These are phyloP conservation scores for Amniculicola lignicola DNA, from an alignment of 495 filamentous ascomycete genomes.

Conservation along the genomic window DNA sequence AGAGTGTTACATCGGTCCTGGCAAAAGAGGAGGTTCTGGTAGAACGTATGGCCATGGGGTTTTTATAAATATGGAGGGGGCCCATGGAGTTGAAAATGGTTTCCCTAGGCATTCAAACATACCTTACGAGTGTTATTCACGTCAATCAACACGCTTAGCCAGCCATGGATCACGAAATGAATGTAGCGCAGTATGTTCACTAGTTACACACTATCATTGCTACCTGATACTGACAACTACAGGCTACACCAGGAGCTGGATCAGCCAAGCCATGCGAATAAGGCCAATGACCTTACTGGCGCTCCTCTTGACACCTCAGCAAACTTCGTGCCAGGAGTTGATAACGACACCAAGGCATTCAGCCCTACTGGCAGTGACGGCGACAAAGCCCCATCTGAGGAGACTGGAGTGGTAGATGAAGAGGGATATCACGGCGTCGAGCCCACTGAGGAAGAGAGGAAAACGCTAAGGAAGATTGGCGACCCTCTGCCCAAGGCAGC, in stretches of 20 bases:
- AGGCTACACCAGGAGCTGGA: constrained; percentile 29
- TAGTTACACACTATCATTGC: not conserved
- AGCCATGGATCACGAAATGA: constrained; percentile 5
- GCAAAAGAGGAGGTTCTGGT: not conserved
- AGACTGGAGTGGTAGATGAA: not conserved
- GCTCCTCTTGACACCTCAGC: constrained; percentile 16
- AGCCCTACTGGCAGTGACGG: too few species aligned
- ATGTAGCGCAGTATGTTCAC: constrained; percentile 20
- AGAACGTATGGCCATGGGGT: not conserved
- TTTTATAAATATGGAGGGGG: not conserved
- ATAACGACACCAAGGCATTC: too few species aligned
- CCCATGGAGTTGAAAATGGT: too few species aligned
- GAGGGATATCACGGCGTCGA: constrained; percentile 14
- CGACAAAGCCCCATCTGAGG: constrained; percentile 3
- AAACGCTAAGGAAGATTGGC: constrained; percentile 24
- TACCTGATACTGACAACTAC: not conserved
- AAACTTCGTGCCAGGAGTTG: too few species aligned
- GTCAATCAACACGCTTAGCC: not conserved
- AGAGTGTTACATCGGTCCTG: constrained; percentile 1
- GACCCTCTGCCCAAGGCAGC: constrained; percentile 36
- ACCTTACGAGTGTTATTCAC: not conserved
- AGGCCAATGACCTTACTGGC: constrained; percentile 21
- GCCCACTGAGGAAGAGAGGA: constrained; percentile 29
- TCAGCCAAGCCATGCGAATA: constrained; percentile 14
- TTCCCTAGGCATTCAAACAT: not conserved